Conservation (phyloP, 768 basidiomycete genomes). For the Tylopilus intermedius region DNA sequence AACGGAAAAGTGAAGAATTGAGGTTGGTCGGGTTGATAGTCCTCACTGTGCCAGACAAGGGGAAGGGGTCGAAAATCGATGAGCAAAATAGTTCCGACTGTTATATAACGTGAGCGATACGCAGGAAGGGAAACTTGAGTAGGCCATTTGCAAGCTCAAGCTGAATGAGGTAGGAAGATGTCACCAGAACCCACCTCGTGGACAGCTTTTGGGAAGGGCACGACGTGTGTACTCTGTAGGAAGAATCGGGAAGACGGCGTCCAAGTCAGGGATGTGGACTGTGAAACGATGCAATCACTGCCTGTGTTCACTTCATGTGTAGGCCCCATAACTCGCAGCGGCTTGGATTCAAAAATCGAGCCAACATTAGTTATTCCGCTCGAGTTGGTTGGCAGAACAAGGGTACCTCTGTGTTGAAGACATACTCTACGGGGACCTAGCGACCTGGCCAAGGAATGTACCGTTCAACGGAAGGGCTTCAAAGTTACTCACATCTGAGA, state of each 20-base stretch:
- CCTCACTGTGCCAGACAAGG: slow-evolving; percentile 14
- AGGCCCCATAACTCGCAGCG: too few relatives aligned
- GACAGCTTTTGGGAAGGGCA: background rate
- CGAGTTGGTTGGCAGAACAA: background rate
- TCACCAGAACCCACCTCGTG: background rate
- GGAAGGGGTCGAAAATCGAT: too few relatives aligned
- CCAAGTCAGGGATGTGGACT: too few relatives aligned
- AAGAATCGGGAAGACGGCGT: too few relatives aligned
- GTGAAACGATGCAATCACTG: too few relatives aligned
- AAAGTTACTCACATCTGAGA: slow-evolving; percentile 64
- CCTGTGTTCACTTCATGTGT: too few relatives aligned
- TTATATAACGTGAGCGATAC: background rate
- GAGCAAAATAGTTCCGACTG: slow-evolving; percentile 5
- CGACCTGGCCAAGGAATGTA: slow-evolving; percentile 35
- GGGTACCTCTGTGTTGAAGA: slow-evolving; percentile 87
- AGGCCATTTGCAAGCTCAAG: background rate
- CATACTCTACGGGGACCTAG: slow-evolving; percentile 49
- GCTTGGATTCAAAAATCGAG: background rate
- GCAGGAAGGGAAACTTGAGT: background rate
- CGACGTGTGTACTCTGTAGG: background rate
- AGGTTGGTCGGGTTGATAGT: too few relatives aligned
- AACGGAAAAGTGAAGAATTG: too few relatives aligned
- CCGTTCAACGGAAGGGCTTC: slow-evolving; percentile 72
- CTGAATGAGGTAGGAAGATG: background rate
- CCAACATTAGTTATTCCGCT: background rate